Percentiles rank a stretch among this genome's conserved stretches.
Evolutionary conservation across 352 stramenopile species (phyloP).

Genomic region (Pythium graminicola): DNA sequence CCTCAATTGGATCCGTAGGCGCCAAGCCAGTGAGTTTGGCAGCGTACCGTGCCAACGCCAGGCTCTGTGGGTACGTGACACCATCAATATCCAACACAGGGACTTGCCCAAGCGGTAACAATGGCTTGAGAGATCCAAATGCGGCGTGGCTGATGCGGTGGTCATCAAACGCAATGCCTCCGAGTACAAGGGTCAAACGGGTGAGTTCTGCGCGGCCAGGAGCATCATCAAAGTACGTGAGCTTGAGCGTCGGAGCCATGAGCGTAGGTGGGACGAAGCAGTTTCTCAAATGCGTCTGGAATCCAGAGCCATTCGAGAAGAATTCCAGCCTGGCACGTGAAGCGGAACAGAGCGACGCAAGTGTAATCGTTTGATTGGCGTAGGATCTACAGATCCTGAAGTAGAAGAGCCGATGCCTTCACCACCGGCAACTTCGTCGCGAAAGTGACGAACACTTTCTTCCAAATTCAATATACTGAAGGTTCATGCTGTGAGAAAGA

Average conservation of each 20-base stretch:
- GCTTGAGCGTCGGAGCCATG: slow-evolving; percentile 15
- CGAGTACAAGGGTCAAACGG: slow-evolving; percentile 23
- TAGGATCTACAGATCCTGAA: too few relatives aligned
- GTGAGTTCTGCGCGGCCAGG: slow-evolving; percentile 22
- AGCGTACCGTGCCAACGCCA: slow-evolving; percentile 23
- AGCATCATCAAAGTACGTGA: slow-evolving; percentile 32
- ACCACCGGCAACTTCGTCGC: too few relatives aligned
- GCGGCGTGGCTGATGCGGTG: slow-evolving; percentile 24
- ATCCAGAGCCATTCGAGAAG: too few relatives aligned
- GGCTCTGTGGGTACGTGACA: slow-evolving; percentile 12
- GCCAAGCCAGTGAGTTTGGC: slow-evolving; percentile 20
- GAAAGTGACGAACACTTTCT: not conserved
- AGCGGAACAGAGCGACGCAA: too few relatives aligned
- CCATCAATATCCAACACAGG: slow-evolving; percentile 28
- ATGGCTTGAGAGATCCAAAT: slow-evolving; percentile 20
- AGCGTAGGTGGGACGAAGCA: not conserved
- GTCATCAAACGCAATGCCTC: slow-evolving; percentile 29
- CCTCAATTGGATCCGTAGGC: not conserved
- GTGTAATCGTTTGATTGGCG: too few relatives aligned
- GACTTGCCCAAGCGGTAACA: slow-evolving; percentile 28
- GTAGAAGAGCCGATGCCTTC: too few relatives aligned
- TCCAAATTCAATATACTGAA: not conserved
- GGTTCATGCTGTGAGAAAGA: slow-evolving; percentile 17
- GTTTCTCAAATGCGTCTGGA: too few relatives aligned
- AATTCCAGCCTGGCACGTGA: too few relatives aligned